Percentiles rank a stretch among this genome's conserved stretches.
Evolutionary conservation across 2,329 filamentous ascomycete genomes (phyloP).

Genomic region (Penicillium brevicompactum): DNA sequence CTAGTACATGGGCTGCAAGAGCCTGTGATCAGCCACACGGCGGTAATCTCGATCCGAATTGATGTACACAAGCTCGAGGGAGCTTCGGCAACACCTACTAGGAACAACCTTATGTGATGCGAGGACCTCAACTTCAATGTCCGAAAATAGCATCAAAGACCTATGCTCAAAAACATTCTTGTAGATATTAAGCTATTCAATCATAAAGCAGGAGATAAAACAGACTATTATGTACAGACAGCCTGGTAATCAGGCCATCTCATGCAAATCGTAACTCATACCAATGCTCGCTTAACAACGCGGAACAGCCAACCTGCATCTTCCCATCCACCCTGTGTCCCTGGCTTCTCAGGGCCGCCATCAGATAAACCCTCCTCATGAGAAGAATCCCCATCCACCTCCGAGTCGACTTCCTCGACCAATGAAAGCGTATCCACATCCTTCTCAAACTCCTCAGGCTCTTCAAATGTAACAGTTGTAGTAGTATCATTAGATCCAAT

Average conservation of each 20-base stretch:
- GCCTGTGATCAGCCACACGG: no score
- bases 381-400: conserved; percentile 13
- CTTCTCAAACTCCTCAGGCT: conserved; percentile 8
- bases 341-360: conserved; percentile 38
- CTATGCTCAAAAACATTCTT: background rate
- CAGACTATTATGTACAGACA: conserved; percentile 1
- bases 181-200: background rate
- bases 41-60: no score
- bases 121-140: no score
- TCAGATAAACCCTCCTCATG: conserved; percentile 28
- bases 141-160: background rate
- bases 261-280: conserved; percentile 20
- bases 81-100: no score
- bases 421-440: conserved; percentile 17
- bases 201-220: background rate
- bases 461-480: conserved; percentile 28
- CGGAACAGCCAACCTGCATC: conserved; percentile 62
- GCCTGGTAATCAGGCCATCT: background rate
- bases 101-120: no score
- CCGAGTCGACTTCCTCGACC: conserved; percentile 3
- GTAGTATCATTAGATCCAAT: conserved; percentile 23
- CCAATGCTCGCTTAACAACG: conserved; percentile 47
- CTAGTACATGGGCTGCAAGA: no score
- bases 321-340: conserved; percentile 54
- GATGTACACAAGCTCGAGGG: no score